These are phyloP conservation scores for Gnomoniopsis sp. DNA, from an alignment of 2,329 filamentous ascomycete genomes.

Conservation along the genomic window DNA sequence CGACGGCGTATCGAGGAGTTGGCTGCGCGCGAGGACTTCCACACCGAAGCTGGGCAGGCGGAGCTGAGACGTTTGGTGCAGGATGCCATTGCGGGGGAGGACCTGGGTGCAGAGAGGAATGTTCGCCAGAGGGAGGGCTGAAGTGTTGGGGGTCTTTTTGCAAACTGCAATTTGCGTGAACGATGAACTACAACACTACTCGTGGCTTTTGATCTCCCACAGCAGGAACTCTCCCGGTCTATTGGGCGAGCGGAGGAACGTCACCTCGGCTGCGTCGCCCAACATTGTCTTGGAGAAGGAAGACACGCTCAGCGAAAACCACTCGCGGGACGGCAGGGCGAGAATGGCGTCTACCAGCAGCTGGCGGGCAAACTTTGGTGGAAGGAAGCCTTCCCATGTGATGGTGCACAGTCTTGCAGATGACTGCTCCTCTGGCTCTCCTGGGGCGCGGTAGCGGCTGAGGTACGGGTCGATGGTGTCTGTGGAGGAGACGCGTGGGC, in stretches of 20 bases:
- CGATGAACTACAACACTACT: constrained; percentile 28
- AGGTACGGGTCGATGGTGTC: constrained; percentile 68
- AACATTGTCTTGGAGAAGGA: constrained; percentile 45
- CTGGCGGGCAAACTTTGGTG: constrained; percentile 48
- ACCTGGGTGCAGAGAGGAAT: constrained; percentile 59
- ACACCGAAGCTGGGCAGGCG: constrained; percentile 74
- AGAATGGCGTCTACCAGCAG: constrained; percentile 44
- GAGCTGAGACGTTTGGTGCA: constrained; percentile 75
- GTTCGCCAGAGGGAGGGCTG: constrained; percentile 61
- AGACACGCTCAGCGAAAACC: constrained; percentile 54
- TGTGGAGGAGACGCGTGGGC: constrained; percentile 54
- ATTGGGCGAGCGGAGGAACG: constrained; percentile 49
- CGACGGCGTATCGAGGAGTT: constrained; percentile 84
- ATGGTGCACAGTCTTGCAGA: constrained; percentile 43
- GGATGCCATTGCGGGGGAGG: constrained; percentile 71
- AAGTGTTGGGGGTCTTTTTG: constrained; percentile 19
- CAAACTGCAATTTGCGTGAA: neutral
- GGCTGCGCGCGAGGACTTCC: constrained; percentile 77
- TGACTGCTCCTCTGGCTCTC: constrained; percentile 24
- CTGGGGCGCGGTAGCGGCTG: constrained; percentile 62
- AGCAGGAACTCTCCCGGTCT: constrained; percentile 52
- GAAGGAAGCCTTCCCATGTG: constrained; percentile 58
- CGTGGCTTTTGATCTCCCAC: constrained; percentile 53
- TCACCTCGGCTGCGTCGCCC: constrained; percentile 46
- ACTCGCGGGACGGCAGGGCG: constrained; percentile 41